Evolutionary conservation across 73 alveolate species (phyloP).

Genomic region (Tetrahymena malaccensis): DNA sequence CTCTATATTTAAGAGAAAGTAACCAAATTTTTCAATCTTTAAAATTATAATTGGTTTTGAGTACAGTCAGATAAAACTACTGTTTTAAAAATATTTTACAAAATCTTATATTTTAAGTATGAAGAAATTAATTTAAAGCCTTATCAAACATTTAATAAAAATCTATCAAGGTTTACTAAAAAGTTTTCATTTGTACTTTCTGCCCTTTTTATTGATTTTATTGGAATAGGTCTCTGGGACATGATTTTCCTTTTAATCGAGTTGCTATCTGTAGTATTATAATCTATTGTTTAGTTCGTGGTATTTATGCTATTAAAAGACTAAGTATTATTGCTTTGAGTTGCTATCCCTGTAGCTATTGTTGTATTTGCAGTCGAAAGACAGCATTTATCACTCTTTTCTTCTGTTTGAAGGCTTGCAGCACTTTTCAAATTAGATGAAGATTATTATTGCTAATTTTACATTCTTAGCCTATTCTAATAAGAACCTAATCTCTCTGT

Average conservation of each 20-base stretch:
- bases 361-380: not conserved
- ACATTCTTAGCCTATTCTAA: not conserved
- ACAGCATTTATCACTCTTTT: not conserved
- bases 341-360: not conserved
- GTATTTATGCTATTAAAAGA: not conserved
- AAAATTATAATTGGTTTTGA: not conserved
- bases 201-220: not conserved
- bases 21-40: no score
- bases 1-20: not conserved
- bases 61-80: not conserved
- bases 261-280: not conserved
- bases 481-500: not conserved
- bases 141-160: no score
- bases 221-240: not conserved
- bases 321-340: not conserved
- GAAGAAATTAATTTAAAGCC: no score
- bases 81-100: no score
- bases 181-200: not conserved
- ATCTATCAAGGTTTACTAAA: not conserved
- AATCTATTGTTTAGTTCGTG: not conserved
- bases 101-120: no score
- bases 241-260: not conserved
- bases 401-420: not conserved
- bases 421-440: not conserved
- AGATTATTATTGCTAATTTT: not conserved